Evolutionary conservation across 2,329 filamentous ascomycete species (phyloP), one percentile per base, ranked within the genome.

Genomic region (Mycogone perniciosa): DNA sequence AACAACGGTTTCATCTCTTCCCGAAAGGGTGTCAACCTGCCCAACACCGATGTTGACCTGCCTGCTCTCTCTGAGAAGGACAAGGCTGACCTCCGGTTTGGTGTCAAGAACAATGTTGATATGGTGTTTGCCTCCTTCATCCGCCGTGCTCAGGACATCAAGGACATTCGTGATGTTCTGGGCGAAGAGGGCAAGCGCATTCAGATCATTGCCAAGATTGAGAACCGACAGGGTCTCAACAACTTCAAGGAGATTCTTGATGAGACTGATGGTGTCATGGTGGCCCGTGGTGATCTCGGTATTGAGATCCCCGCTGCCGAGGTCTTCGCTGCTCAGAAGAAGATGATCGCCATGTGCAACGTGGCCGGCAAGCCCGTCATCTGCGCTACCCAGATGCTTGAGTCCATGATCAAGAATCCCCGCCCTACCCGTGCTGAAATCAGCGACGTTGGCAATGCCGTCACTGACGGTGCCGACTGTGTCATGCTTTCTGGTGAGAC

Each of bases 311-410:
- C 93, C 45, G 92, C 93, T 55, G 89, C 92, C 58, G 93, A 99
- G 80, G 93, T 99, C 60, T 99, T 99, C 74, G 89, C 95, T 62
- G 93, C 93, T 51, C 93, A 99, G 81, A 99, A 99, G 87, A 99
- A 99, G 89, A 91, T 99, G 82, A 99, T 99, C 73, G 91, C 93
- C 75, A 97, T 97, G 85, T 99, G 93, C 84, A 99, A 99, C 80
- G 85, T 96, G 68, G 91, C 90, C 62, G 93, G 93, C 74, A 99
- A 99, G 82, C 93, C 93, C 61, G 91, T 92, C 71, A 96, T 99
- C 71, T 97, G 92, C 75, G 93, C 93, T 54, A 99, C 93, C 38
- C 93, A 99, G 80, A 99, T 99, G 93, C 83, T 99, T 62, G 93
- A 99, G 82, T 96, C 90, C 58, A 99, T 99, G 93, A 99, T 96